These are phyloP conservation scores for Amaranthus tricolor DNA, from an alignment of 179 eudicot species.

Conservation along the genomic window DNA sequence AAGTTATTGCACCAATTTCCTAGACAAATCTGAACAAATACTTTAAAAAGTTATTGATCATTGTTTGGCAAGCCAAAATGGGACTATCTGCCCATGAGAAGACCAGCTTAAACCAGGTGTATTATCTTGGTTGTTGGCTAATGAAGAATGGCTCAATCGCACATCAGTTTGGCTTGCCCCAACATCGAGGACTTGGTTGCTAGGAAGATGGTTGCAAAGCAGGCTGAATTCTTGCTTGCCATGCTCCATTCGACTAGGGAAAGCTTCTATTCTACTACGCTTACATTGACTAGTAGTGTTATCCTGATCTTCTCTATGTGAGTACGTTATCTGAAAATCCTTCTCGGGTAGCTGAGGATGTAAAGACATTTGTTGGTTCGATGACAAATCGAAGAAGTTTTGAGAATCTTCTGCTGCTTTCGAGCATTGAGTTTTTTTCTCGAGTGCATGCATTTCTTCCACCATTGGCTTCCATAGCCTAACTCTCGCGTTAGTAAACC, in stretches of 20 bases:
- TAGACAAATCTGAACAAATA: background rate
- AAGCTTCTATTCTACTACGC: conserved; percentile 29
- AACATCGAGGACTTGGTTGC: conserved; percentile 25
- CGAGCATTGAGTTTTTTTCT: conserved; percentile 37
- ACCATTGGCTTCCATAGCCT: conserved; percentile 57
- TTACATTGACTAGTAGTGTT: conserved; percentile 20
- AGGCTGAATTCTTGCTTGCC: conserved; percentile 27
- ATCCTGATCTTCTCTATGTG: conserved; percentile 24
- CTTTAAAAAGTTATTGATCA: background rate
- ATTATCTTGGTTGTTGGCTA: conserved; percentile 17
- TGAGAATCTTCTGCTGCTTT: conserved; percentile 24
- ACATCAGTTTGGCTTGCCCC: conserved; percentile 23
- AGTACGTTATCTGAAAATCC: conserved; percentile 25
- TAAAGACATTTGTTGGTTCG: conserved; percentile 19
- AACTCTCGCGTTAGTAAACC: conserved; percentile 53
- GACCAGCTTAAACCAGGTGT: conserved; percentile 35
- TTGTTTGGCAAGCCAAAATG: conserved; percentile 49
- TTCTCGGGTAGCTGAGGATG: conserved; percentile 29
- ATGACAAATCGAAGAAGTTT: conserved; percentile 18
- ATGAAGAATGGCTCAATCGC: conserved; percentile 24
- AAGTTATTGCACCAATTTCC: background rate
- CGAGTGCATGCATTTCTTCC: conserved; percentile 47
- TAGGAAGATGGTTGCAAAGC: conserved; percentile 20
- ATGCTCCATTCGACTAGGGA: conserved; percentile 21
- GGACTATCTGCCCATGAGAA: conserved; percentile 34